Evolutionary conservation across 2,329 filamentous ascomycete species (phyloP).

Genomic region (Westerdykella aurantiaca): DNA sequence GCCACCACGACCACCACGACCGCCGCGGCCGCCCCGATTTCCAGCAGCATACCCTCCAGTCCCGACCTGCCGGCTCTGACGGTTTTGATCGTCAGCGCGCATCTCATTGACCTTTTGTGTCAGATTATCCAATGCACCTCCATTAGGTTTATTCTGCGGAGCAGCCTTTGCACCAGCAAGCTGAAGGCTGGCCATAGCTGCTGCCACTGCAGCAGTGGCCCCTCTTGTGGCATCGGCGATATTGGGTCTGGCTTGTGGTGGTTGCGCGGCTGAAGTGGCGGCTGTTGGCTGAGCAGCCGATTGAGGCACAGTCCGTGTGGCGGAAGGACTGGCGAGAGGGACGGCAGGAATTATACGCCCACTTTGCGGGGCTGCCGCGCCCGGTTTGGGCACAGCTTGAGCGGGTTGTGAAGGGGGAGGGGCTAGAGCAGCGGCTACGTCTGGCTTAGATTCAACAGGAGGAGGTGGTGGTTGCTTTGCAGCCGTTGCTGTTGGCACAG

Average conservation of each 20-base stretch:
- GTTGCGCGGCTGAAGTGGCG: conserved; percentile 37
- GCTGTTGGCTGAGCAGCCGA: conserved; percentile 35
- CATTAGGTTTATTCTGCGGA: conserved; percentile 23
- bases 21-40: conserved; percentile 34
- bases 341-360: conserved; percentile 60
- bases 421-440: conserved; percentile 52
- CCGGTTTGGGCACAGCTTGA: conserved; percentile 23
- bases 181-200: conserved; percentile 70
- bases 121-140: conserved; percentile 60
- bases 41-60: conserved; percentile 36
- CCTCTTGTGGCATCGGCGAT: conserved; percentile 61
- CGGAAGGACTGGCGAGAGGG: conserved; percentile 50
- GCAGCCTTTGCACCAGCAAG: conserved; percentile 23
- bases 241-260: conserved; percentile 18
- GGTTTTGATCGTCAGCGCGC: conserved; percentile 55
- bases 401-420: conserved; percentile 41
- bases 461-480: conserved; percentile 53
- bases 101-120: conserved; percentile 72
- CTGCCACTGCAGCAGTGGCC: conserved; percentile 70
- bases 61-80: conserved; percentile 46
- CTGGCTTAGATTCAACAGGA: conserved; percentile 64
- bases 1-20: conserved; percentile 46
- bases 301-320: conserved; percentile 35
- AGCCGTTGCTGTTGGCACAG: conserved; percentile 39
- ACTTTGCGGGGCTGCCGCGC: conserved; percentile 36